Evolutionary conservation across 1,284 basidiomycete genomes (phyloP).

Genomic region (Boletus holoroseus): DNA sequence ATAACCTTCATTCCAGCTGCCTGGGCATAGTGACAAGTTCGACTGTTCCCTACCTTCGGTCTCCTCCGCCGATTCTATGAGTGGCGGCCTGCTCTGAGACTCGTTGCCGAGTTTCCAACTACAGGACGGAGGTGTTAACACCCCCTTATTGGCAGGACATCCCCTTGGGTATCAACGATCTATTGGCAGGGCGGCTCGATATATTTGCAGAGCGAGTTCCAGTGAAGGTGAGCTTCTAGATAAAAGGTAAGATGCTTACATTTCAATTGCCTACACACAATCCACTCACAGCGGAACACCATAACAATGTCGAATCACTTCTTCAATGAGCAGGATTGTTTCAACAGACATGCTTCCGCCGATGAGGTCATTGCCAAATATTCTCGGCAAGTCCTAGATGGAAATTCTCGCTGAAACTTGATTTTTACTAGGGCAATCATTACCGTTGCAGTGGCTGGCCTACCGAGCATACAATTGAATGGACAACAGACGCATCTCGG

Average conservation of each 20-base stretch:
- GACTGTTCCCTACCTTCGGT: background rate
- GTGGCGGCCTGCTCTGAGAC: background rate
- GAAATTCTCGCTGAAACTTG: background rate
- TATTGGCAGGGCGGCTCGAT: conserved; percentile 14
- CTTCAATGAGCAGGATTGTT: background rate
- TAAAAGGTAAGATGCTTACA: conserved; percentile 14
- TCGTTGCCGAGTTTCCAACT: background rate
- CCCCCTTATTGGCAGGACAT: background rate
- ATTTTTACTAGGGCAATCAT: conserved; percentile 1
- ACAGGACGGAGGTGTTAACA: background rate
- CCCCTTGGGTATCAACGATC: background rate
- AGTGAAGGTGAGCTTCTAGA: background rate
- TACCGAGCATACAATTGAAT: background rate
- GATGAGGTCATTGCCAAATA: background rate
- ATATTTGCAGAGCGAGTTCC: background rate
- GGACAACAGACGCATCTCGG: background rate
- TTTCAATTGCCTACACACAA: background rate
- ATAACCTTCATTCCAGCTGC: background rate
- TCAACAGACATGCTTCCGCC: background rate
- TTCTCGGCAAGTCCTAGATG: conserved; percentile 7
- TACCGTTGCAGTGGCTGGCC: background rate
- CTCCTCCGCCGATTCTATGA: background rate
- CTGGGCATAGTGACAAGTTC: background rate
- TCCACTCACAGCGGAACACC: background rate
- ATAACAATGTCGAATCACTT: conserved; percentile 8